Evolutionary conservation across 352 stramenopile species (phyloP).

Genomic region (Globisporangium camurandrum): DNA sequence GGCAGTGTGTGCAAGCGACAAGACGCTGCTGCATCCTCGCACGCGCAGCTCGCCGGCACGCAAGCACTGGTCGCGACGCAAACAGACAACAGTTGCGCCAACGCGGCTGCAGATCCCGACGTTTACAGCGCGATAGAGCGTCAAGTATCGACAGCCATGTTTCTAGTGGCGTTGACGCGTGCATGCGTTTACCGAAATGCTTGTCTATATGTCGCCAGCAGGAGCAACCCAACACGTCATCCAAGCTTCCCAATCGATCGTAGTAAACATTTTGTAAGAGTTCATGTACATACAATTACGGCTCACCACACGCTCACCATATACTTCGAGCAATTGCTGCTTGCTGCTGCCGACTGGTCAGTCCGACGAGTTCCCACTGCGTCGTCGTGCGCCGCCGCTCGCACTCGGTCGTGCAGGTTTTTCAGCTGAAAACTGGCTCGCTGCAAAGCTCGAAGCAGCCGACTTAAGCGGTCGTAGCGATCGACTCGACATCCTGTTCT

Average conservation of each 20-base stretch:
- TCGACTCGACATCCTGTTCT: constrained; percentile 15
- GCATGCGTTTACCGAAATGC: too few relatives aligned
- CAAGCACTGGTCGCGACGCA: not conserved
- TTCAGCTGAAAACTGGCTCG: constrained; percentile 26
- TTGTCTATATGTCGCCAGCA: too few relatives aligned
- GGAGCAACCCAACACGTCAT: too few relatives aligned
- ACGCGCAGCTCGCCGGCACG: not conserved
- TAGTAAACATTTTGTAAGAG: too few relatives aligned
- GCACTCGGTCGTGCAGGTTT: constrained; percentile 25
- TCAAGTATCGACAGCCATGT: too few relatives aligned
- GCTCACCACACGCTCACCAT: not conserved
- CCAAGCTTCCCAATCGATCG: constrained; percentile 7
- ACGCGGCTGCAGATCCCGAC: constrained; percentile 5
- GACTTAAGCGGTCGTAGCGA: constrained; percentile 19
- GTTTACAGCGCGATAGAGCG: constrained; percentile 1
- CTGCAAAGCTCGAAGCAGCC: constrained; percentile 32
- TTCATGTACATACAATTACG: too few relatives aligned
- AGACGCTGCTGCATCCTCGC: not conserved
- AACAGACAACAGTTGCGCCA: not conserved
- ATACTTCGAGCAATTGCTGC: not conserved
- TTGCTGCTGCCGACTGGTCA: constrained; percentile 5
- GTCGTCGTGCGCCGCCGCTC: constrained; percentile 21
- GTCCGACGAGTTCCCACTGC: constrained; percentile 43
- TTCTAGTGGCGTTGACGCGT: too few relatives aligned
- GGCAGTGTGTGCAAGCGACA: not conserved